Base-by-base conservation (phyloP, 1,284 basidiomycete genomes). In the Austroboletus niveus region DNA sequence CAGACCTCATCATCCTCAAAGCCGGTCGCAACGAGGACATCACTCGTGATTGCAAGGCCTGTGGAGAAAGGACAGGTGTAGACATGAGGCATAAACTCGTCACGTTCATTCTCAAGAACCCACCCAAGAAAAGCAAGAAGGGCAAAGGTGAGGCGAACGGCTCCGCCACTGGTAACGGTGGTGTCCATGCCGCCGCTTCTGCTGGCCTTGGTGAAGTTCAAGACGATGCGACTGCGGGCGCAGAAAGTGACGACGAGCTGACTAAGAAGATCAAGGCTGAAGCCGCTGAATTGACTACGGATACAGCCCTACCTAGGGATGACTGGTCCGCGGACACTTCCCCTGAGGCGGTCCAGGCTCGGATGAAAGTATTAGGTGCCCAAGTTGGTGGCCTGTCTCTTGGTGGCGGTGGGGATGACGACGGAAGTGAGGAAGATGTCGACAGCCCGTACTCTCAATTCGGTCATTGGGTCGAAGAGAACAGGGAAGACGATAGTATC, bases 21-120 rank as follows among this genome's bases (percentile, higher is more conserved):
- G 81, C 52, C 43, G 80, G 79, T 45, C 72, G 80, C 29, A 69
- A 78, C 53, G 95, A 98, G 66, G 82, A 88, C 61, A 96, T 99
- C 69, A 84, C 91, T 61, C 85, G 95, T 57, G 94, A 99, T 73
- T 99, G 96, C 82, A 99, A 99, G 75, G 97, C 96, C 5, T 99
- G 96, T 65, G 96, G 96, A 48, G 87, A 94, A 66, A 85, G 92
- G 60, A 95, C 90, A 36, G 84, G 79, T 47, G 84, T 99, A 58
- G 94, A 99, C 72, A 98, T 98, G 94, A 81, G 94, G 44, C 96
- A 99, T 80, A 98, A 95, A 76, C 82, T 99, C 54, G 89, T 89
- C 42, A 95, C 95, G 3, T 99, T 92, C 77, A 98, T 99, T 70
- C 66, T 97, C 66, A 98, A 97, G 78, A 99, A 99, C 72, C 97